These are phyloP conservation scores for Gamsiella multidivaricata DNA, from an alignment of 192 early-diverging fungal species.

Conservation along the genomic window DNA sequence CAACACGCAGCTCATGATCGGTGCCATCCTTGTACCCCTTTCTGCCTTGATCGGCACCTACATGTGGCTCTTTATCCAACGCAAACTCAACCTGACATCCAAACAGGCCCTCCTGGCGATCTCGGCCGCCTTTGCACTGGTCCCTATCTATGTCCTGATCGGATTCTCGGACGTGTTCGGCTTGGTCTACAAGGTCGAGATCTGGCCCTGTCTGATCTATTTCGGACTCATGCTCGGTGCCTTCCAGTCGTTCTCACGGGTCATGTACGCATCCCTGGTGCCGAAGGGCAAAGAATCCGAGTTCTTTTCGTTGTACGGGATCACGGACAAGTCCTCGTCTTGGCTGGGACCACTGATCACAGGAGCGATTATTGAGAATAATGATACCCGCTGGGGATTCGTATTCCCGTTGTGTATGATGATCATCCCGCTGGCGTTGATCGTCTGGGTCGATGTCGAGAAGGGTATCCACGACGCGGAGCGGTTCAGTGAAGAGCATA, in stretches of 20 bases:
- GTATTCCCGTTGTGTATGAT: conserved; percentile 67
- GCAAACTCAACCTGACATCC: conserved; percentile 57
- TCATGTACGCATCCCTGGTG: conserved; percentile 70
- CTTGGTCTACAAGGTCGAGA: conserved; percentile 61
- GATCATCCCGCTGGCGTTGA: conserved; percentile 60
- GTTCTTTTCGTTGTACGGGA: conserved; percentile 78
- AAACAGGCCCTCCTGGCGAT: conserved; percentile 66
- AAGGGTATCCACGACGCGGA: conserved; percentile 66
- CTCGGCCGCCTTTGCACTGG: conserved; percentile 54
- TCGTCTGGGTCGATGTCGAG: conserved; percentile 66
- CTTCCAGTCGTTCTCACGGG: conserved; percentile 66
- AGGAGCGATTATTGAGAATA: conserved; percentile 68
- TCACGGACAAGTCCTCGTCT: conserved; percentile 76
- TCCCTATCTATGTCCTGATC: conserved; percentile 74
- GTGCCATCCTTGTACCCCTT: conserved; percentile 68
- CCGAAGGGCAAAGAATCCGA: conserved; percentile 74
- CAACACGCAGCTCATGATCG: conserved; percentile 61
- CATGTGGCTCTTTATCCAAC: conserved; percentile 67
- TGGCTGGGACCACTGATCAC: conserved; percentile 83
- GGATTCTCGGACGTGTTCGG: conserved; percentile 70
- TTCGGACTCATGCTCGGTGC: conserved; percentile 74
- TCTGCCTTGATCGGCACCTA: conserved; percentile 66
- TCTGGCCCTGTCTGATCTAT: conserved; percentile 64
- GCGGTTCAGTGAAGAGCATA: conserved; percentile 41
- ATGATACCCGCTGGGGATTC: conserved; percentile 66